These are phyloP conservation scores for Umbelopsis sp. DNA, from an alignment of 192 early-diverging fungal species.

Conservation along the genomic window DNA sequence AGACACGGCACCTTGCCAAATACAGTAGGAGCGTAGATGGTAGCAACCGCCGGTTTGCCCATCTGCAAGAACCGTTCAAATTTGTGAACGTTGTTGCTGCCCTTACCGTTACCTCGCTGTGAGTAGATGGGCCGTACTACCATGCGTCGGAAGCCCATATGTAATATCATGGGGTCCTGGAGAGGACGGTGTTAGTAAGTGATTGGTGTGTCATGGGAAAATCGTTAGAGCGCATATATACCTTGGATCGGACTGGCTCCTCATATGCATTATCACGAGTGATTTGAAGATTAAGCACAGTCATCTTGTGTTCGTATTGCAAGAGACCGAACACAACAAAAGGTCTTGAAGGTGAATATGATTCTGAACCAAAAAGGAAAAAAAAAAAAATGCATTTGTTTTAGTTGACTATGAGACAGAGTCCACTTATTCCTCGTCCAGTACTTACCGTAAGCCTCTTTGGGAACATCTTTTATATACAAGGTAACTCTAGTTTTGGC, in stretches of 20 bases:
- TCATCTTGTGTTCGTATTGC: conserved; percentile 93
- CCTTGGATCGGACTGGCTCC: conserved; percentile 86
- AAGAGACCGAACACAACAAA: conserved; percentile 60
- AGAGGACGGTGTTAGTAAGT: not conserved
- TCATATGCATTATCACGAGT: conserved; percentile 74
- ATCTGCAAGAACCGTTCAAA: conserved; percentile 89
- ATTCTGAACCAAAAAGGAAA: conserved; percentile 39
- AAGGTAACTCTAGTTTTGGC: conserved; percentile 79
- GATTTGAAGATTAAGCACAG: conserved; percentile 80
- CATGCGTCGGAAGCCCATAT: conserved; percentile 89
- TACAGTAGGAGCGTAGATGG: conserved; percentile 91
- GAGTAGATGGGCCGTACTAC: conserved; percentile 88
- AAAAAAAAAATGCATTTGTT: not conserved
- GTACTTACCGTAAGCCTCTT: conserved; percentile 50
- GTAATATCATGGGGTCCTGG: conserved; percentile 81
- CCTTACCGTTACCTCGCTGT: conserved; percentile 77
- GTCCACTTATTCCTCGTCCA: not conserved
- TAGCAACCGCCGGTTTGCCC: conserved; percentile 74
- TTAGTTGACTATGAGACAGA: not conserved
- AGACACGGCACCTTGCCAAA: conserved; percentile 86
- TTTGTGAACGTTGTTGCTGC: conserved; percentile 93
- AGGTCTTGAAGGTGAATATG: conserved; percentile 49
- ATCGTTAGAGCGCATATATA: not conserved
- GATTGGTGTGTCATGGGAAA: not conserved
- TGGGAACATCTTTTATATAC: conserved; percentile 69